Evolutionary conservation across 1,139 yeast genomes (phyloP).

Genomic region (Saccharomycopsis crataegensis): DNA sequence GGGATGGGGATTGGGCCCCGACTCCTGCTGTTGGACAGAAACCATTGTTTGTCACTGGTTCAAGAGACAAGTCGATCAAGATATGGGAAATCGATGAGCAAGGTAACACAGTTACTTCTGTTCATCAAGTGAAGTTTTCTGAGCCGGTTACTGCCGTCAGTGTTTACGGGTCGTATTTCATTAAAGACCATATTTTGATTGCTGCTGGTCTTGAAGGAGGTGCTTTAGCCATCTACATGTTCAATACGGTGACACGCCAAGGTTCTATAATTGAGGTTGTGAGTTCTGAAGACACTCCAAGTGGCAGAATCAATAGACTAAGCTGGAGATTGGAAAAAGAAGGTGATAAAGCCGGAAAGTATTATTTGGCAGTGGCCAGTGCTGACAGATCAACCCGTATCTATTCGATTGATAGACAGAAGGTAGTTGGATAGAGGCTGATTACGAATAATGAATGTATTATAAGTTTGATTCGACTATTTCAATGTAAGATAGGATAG

Average conservation of each 20-base stretch:
- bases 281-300: constrained; percentile 42
- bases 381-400: constrained; percentile 63
- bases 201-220: constrained; percentile 78
- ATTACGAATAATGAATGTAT: too few relatives aligned
- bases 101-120: constrained; percentile 23
- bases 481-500: too few relatives aligned
- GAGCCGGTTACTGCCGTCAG: constrained; percentile 73
- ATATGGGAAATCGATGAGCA: constrained; percentile 47
- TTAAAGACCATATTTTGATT: constrained; percentile 30
- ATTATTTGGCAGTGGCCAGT: constrained; percentile 58
- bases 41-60: constrained; percentile 63
- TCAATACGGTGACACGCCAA: constrained; percentile 22
- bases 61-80: constrained; percentile 78
- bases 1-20: constrained; percentile 92
- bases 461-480: too few relatives aligned
- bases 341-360: constrained; percentile 22
- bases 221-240: constrained; percentile 30
- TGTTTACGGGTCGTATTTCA: constrained; percentile 30
- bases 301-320: constrained; percentile 51
- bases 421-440: too few relatives aligned
- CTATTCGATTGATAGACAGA: constrained; percentile 25
- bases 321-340: constrained; percentile 38
- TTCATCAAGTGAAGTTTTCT: constrained; percentile 32
- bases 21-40: constrained; percentile 21
- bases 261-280: constrained; percentile 31